Percentiles rank a stretch among this genome's conserved stretches.
Evolutionary conservation across 768 basidiomycete genomes (phyloP).

Genomic region (Termitomyces titanicus): DNA sequence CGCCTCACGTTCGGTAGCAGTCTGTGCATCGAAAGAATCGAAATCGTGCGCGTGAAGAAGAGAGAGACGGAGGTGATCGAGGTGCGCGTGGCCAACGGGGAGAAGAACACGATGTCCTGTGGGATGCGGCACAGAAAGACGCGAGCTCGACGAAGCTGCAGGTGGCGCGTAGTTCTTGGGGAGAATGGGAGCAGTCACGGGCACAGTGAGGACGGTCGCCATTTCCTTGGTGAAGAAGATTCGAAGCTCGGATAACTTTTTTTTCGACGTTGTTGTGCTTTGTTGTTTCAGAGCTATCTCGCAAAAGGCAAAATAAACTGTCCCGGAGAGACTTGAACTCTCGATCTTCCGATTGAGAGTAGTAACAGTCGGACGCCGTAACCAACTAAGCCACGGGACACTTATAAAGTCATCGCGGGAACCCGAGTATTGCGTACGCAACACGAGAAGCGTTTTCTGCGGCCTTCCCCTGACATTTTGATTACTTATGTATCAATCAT

Average conservation of each 20-base stretch:
- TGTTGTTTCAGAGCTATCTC: not conserved
- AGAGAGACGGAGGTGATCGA: conserved; percentile 75
- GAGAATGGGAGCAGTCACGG: conserved; percentile 26
- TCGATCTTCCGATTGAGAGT: no score
- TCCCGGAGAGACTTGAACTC: no score
- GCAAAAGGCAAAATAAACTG: no score
- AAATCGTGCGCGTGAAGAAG: conserved; percentile 77
- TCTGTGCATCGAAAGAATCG: conserved; percentile 73
- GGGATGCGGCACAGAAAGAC: conserved; percentile 32
- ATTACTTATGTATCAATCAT: no score
- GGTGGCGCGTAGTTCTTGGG: conserved; percentile 44
- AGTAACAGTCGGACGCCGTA: no score
- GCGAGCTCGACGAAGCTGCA: conserved; percentile 26
- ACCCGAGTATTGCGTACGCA: no score
- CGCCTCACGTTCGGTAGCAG: conserved; percentile 35
- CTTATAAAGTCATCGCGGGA: no score
- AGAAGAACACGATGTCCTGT: conserved; percentile 51
- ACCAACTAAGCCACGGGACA: no score
- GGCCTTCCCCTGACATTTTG: no score
- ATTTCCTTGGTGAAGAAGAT: conserved; percentile 12
- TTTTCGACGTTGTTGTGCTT: not conserved
- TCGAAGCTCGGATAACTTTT: not conserved
- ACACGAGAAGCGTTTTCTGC: no score
- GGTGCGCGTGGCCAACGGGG: conserved; percentile 85
- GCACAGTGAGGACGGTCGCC: conserved; percentile 25